A percentile compares a stretch with the other conserved stretches of the same genome.
Evolutionary conservation across 2,329 filamentous ascomycete genomes (phyloP).

Genomic region (Colletotrichum plurivorum): DNA sequence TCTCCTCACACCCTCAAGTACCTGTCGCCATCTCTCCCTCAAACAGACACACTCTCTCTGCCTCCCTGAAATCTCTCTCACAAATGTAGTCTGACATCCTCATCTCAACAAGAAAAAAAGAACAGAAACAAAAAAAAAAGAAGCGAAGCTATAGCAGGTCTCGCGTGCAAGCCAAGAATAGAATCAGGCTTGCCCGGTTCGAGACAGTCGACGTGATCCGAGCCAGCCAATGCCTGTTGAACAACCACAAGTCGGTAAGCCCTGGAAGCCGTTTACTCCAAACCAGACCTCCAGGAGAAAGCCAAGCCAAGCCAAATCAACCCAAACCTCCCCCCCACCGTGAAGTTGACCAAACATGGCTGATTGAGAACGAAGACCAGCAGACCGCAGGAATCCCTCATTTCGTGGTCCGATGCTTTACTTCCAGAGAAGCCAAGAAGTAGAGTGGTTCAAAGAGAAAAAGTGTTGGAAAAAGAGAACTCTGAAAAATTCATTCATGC

Average conservation of each 20-base stretch:
- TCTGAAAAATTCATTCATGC: constrained; percentile 39
- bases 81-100: constrained; percentile 36
- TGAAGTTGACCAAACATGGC: constrained; percentile 2
- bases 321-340: constrained; percentile 25
- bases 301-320: constrained; percentile 8
- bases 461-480: constrained; percentile 35
- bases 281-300: constrained; percentile 25
- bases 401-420: constrained; percentile 28
- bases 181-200: constrained; percentile 6
- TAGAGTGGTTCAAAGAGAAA: constrained; percentile 35
- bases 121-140: constrained; percentile 2
- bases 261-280: constrained; percentile 31
- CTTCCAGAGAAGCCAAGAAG: constrained; percentile 41
- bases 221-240: constrained; percentile 21
- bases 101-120: constrained; percentile 25
- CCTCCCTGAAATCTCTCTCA: constrained; percentile 14
- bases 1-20: neutral
- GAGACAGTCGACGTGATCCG: constrained; percentile 10
- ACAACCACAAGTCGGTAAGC: constrained; percentile 19
- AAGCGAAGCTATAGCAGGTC: constrained; percentile 36
- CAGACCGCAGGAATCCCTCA: constrained; percentile 36
- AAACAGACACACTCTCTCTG: neutral
- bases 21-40: neutral
- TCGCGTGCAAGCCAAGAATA: constrained; percentile 36
- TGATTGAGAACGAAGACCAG: constrained; percentile 31